phyloP scores from a whole-genome alignment of 1,139 yeast species.

The Eremothecium cymbalariae region DNA sequence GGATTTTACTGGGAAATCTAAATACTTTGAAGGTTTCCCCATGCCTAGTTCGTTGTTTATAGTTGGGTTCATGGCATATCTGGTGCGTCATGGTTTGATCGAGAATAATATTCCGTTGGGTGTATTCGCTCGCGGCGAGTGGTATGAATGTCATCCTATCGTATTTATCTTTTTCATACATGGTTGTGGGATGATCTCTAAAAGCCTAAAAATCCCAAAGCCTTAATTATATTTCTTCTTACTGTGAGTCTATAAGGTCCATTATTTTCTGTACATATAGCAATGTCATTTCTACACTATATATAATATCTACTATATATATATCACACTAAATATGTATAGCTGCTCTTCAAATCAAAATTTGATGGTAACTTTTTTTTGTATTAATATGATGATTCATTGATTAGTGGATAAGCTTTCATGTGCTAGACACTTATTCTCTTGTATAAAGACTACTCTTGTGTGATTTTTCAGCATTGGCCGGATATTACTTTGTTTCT shows the following conservation, averaged over 20 bases:
- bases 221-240: constrained; percentile 47
- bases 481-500: too few species aligned
- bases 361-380: too few species aligned
- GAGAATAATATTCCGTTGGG: constrained; percentile 57
- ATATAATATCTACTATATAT: too few species aligned
- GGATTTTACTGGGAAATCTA: constrained; percentile 72
- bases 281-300: too few species aligned
- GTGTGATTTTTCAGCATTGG: too few species aligned
- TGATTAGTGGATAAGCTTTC: too few species aligned
- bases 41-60: constrained; percentile 80
- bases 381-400: too few species aligned
- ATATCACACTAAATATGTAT: too few species aligned
- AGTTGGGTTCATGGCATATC: constrained; percentile 62
- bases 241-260: background rate
- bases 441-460: too few species aligned
- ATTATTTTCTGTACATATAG: constrained; percentile 1
- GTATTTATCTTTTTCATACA: constrained; percentile 58
- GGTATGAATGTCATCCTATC: constrained; percentile 68
- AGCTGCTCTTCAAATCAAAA: too few species aligned
- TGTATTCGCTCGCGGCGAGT: constrained; percentile 41
- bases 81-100: constrained; percentile 45
- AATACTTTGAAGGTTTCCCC: constrained; percentile 89
- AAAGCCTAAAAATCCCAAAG: constrained; percentile 85
- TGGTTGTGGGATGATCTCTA: constrained; percentile 89
- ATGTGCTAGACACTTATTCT: too few species aligned